Evolutionary conservation across 2,329 filamentous ascomycete species (phyloP).

Genomic region (Cladosporium cucumerinum): DNA sequence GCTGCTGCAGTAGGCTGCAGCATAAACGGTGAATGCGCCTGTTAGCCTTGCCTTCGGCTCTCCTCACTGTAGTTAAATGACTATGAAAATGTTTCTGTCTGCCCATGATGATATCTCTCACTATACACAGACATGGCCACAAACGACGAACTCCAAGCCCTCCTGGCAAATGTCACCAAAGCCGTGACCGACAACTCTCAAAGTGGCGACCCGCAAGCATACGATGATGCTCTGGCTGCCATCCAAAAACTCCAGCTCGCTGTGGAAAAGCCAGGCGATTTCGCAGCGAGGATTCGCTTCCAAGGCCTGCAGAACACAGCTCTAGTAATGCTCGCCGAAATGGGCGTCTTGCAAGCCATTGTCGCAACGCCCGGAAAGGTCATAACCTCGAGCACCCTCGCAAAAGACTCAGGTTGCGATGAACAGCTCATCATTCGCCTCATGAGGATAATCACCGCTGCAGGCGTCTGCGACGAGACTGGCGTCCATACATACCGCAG

Average conservation of each 20-base stretch:
- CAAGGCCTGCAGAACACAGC: background rate
- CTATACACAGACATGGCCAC: background rate
- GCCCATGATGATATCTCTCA: background rate
- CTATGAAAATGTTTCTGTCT: background rate
- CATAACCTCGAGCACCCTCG: background rate
- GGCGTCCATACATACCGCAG: background rate
- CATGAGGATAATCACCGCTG: background rate
- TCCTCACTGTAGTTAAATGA: background rate
- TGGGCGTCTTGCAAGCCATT: background rate
- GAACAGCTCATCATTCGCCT: background rate
- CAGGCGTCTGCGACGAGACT: background rate
- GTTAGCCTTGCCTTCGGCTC: background rate
- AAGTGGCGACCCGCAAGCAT: background rate
- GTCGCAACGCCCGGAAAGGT: background rate
- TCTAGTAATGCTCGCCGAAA: background rate
- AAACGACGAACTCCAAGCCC: background rate
- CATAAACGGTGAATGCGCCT: background rate
- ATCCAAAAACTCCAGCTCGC: constrained; percentile 1
- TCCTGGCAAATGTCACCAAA: background rate
- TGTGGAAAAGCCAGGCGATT: background rate
- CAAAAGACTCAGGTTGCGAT: background rate
- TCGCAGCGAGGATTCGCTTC: background rate
- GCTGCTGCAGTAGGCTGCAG: background rate
- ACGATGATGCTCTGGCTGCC: background rate
- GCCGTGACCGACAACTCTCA: background rate